phyloP scores from a whole-genome alignment of 2,329 filamentous ascomycete genomes.

The Sarocladium strictum region DNA sequence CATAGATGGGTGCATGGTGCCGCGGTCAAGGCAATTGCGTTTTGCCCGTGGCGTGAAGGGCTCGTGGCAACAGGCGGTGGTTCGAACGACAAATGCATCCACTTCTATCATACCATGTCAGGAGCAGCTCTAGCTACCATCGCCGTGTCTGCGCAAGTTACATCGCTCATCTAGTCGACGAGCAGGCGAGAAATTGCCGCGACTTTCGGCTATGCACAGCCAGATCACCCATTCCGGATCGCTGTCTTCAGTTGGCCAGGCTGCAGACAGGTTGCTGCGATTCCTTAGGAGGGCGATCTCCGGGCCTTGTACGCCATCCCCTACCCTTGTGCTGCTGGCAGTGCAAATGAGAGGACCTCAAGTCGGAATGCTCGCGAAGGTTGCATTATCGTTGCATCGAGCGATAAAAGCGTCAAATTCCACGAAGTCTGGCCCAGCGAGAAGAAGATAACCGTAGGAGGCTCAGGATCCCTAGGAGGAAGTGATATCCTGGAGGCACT shows the following conservation, averaged over 20 bases:
- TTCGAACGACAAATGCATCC: conserved; percentile 90
- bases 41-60: conserved; percentile 87
- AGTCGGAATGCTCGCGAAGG: conserved; percentile 26
- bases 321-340: conserved; percentile 55
- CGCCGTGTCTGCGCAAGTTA: conserved; percentile 88
- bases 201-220: conserved; percentile 89
- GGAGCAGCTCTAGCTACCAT: conserved; percentile 85
- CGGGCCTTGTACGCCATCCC: conserved; percentile 82
- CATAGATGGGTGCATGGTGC: conserved; percentile 76
- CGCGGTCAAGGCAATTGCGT: conserved; percentile 93
- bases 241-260: conserved; percentile 94
- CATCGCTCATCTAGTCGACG: conserved; percentile 83
- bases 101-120: conserved; percentile 85
- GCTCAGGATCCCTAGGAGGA: conserved; percentile 63
- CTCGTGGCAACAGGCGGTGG: conserved; percentile 88
- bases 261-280: conserved; percentile 76
- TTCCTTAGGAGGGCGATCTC: conserved; percentile 76
- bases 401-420: conserved; percentile 89
- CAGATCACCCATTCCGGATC: conserved; percentile 82
- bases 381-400: conserved; percentile 86
- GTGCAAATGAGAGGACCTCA: conserved; percentile 19
- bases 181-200: conserved; percentile 83
- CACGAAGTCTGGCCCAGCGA: conserved; percentile 85
- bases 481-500: conserved; percentile 80
- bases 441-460: conserved; percentile 44